Conservation (phyloP, 257 asterid genomes). For the Fraxinus americana region DNA sequence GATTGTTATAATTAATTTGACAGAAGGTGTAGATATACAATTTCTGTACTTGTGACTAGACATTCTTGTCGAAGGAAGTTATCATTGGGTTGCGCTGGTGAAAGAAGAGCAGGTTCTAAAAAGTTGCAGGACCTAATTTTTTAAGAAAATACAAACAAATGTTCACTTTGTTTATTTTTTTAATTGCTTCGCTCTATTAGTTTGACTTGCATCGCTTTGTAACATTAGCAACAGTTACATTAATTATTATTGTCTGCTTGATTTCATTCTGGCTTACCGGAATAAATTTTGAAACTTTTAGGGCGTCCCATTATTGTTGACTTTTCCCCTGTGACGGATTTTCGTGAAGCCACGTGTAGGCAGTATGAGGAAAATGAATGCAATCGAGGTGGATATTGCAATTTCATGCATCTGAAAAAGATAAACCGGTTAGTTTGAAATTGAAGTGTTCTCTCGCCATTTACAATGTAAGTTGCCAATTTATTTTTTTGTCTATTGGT, state of each 20-base stretch:
- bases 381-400: conserved; percentile 92
- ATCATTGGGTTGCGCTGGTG: not conserved
- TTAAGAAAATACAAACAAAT: not conserved
- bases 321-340: conserved; percentile 92
- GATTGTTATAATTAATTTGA: not conserved
- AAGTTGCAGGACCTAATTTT: not conserved
- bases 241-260: conserved; percentile 3
- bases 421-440: conserved; percentile 62
- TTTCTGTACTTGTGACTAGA: not conserved
- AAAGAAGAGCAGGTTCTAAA: not conserved
- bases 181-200: not conserved
- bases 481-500: conserved; percentile 25
- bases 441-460: not conserved
- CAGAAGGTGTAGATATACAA: not conserved
- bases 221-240: not conserved
- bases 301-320: conserved; percentile 87
- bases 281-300: conserved; percentile 26
- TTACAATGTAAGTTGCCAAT: not conserved
- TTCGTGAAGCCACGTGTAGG: conserved; percentile 90
- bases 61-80: not conserved
- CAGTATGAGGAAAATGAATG: conserved; percentile 92
- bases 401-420: conserved; percentile 92
- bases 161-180: no score
- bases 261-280: conserved; percentile 1
- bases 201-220: not conserved